A percentile compares a stretch with the other conserved stretches of the same genome.
These are phyloP conservation scores for Sphaerulina populicola DNA, from an alignment of 2,329 filamentous ascomycete species.

Conservation along the genomic window DNA sequence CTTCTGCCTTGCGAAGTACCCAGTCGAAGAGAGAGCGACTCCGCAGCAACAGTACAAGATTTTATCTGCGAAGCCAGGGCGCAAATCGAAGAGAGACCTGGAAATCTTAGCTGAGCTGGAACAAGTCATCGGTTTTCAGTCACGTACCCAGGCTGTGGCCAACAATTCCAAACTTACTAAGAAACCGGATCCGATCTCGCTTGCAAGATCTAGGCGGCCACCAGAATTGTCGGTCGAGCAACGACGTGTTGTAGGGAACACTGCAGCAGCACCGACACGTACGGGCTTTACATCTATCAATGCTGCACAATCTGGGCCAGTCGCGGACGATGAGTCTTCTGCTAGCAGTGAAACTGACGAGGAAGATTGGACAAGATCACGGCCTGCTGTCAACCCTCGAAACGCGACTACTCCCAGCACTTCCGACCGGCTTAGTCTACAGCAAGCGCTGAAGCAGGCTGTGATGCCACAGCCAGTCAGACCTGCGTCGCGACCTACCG, in stretches of 20 bases:
- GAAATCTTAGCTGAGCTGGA: constrained; percentile 7
- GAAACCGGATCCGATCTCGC: neutral
- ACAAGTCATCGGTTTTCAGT: neutral
- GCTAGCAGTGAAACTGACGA: constrained; percentile 4
- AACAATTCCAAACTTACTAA: constrained; percentile 1
- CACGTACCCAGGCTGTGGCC: neutral
- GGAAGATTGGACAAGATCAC: constrained; percentile 1
- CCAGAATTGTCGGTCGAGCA: neutral
- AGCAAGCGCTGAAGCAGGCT: neutral
- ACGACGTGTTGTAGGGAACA: neutral
- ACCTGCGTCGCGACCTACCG: neutral
- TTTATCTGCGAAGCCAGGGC: constrained; percentile 3
- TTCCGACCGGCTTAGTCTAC: neutral
- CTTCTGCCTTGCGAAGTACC: constrained; percentile 2
- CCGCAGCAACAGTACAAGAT: constrained; percentile 6
- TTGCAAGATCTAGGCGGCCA: neutral
- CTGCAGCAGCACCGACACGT: neutral
- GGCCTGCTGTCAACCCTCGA: neutral
- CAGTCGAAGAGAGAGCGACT: constrained; percentile 3
- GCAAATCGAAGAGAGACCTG: constrained; percentile 8
- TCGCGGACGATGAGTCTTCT: neutral
- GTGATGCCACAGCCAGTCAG: neutral
- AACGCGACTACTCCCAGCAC: neutral
- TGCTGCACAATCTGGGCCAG: neutral
- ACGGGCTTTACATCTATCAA: neutral